Base-by-base conservation (phyloP, 495 filamentous ascomycete genomes). In the Aspergillus wentii region DNA sequence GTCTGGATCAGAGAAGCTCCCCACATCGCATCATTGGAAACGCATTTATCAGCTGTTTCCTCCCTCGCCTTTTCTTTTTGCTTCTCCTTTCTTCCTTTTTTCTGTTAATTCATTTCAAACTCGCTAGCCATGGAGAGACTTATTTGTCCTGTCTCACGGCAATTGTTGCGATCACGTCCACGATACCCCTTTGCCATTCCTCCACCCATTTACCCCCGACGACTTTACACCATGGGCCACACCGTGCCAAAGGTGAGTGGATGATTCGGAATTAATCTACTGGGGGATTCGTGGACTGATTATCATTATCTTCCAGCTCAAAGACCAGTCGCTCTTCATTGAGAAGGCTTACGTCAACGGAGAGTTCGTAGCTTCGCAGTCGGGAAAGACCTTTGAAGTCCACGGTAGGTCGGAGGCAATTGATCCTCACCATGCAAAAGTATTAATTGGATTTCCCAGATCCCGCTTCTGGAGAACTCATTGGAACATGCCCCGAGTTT, bases 401-500 rank as follows among this genome's bases (percentile, higher is more conserved):
- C 66, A 78, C 44, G 84, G 83, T 84, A 69, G 31, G 41, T 20
- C 32, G 11, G 20, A 16, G n/a, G n/a, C n/a, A n/a, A n/a, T n/a
- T n/a, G n/a, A n/a, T n/a, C n/a, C n/a, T n/a, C 22, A 17, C 16
- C 23, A 3, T 23, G 9, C 36, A 8, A 47, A 16, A 22, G 10
- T 29, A 8, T 19, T 26, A 7, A n/a, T 35, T 31, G 28, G 30
- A 18, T 48, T 20, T 34, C 31, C 17, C 30, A 86, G 88, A 95
- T 56, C 90, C 90, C 1, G 79, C 86, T 8, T 86, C 84, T 16
- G 85, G 81, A 35, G 76, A 86, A 42, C 50, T 83, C 16, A 89
- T 96, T 49, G 86, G 85, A 43, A 86, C 76, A 13, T 83, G 82
- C 57, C 89, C 90, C 32, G 90, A 96, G 47, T 88, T 91, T 64